Evolutionary conservation across 2,329 filamentous ascomycete species (phyloP).

Genomic region (Zasmidium cellare): DNA sequence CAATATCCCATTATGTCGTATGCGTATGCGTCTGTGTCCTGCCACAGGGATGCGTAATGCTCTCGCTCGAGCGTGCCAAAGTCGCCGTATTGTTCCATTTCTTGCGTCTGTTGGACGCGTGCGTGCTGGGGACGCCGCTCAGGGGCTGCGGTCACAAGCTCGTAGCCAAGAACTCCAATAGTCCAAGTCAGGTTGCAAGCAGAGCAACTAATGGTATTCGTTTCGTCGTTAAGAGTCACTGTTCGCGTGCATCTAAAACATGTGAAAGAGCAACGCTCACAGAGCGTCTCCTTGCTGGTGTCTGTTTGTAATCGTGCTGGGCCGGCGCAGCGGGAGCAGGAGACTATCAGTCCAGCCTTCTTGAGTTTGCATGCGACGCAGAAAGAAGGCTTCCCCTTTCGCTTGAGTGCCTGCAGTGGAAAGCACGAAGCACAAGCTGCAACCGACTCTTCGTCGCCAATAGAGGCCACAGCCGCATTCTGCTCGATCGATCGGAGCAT

Average conservation of each 20-base stretch:
- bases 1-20: not conserved
- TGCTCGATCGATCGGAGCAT: slow-evolving; percentile 25
- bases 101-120: not conserved
- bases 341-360: slow-evolving; percentile 12
- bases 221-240: slow-evolving; percentile 21
- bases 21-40: not conserved
- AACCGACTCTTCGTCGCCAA: slow-evolving; percentile 4
- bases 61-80: slow-evolving; percentile 16
- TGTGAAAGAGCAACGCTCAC: slow-evolving; percentile 44
- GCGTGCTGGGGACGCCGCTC: not conserved
- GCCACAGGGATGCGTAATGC: slow-evolving; percentile 17
- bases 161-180: slow-evolving; percentile 42
- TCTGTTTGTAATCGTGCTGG: slow-evolving; percentile 16
- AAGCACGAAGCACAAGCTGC: slow-evolving; percentile 7
- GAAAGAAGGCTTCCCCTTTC: not conserved
- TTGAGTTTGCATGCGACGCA: slow-evolving; percentile 17
- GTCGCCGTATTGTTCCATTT: slow-evolving; percentile 10
- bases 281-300: slow-evolving; percentile 25
- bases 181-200: slow-evolving; percentile 39
- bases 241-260: slow-evolving; percentile 43
- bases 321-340: slow-evolving; percentile 14
- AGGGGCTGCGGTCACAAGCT: slow-evolving; percentile 22
- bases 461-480: not conserved
- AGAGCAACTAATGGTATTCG: slow-evolving; percentile 30
- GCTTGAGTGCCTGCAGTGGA: not conserved